Evolutionary conservation across 2,329 filamentous ascomycete species (phyloP), one percentile per base, ranked within the genome.

Genomic region (Cladophialophora psammophila): DNA sequence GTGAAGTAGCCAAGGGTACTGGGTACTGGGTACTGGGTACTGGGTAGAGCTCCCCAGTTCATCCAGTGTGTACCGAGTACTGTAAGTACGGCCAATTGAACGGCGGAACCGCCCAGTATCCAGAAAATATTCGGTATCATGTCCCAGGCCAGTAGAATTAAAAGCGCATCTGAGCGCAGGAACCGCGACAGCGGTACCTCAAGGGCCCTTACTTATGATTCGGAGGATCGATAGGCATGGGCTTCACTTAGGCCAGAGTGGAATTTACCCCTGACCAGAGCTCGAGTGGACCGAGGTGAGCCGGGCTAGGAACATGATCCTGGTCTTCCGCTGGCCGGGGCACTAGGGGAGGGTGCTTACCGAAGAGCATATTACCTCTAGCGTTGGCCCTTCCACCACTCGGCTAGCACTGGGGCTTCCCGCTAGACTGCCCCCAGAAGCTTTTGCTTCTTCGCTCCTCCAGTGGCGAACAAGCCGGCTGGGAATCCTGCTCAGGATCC

Each of bases 111-210:
- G 18, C 26, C 5, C 34, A 34, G 26, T 45, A 48, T 50, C 45
- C n/a, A 50, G 45, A 26, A 50, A 26, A 50, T 26, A 26, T 50
- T 50, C 45, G 45, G 45, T n/a, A 26, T 50, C 45, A 50, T 26
- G 45, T 10, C 20, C 45, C 18, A 50, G 18, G 18, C 45, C 45
- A 50, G 45, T 50, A 50, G 18, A 26, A 50, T 26, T 50, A 32
- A 55, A 40, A 53, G 20, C 34, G 42, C 50, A 63, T 48, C 55
- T 34, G 34, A 60, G 67, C 31, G 64, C 57, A 68, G 69, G 69
- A 69, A 69, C 69, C 69, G 60, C 64, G 56, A 65, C 56, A 54
- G 58, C 59, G 69, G 69, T 71, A 71, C 69, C 67, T 63, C 35
- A 20, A 58, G 65, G 54, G 48, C 48, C 56, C 56, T 67, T 18